Evolutionary conservation across 2,329 filamentous ascomycete genomes (phyloP), one percentile per base, ranked within the genome.

Genomic region (Colletotrichum simmondsii): DNA sequence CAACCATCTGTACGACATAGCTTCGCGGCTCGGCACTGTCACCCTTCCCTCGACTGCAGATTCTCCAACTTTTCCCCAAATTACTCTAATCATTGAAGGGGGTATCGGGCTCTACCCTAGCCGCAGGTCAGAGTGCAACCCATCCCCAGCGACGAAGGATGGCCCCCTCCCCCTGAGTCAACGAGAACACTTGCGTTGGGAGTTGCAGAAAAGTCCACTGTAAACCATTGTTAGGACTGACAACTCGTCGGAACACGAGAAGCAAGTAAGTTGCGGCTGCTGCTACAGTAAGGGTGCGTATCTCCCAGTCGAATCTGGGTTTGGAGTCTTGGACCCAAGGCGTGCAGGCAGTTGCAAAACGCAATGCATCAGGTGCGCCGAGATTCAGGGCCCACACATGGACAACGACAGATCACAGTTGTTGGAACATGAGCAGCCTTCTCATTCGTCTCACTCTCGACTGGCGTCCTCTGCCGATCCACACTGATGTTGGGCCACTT

Each of bases 31-130:
- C 68, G 68, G 71, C 71, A 71, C 28, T 62, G 61, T 57, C 24
- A 63, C 53, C 60, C 57, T 73, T 53, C 70, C 62, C 67, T 56
- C 28, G 56, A 56, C 37, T n/a, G 54, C 35, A 28, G 42, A 22
- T 73, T 73, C 71, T 71, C 71, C 71, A 73, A 73, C 61, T 71
- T 73, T 49, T 73, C 71, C 71, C 71, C 71, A 67, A 73, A 66
- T 42, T 63, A 62, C 57, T 66, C 49, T 73, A 61, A 61, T 71
- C 46, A 35, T 35, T 30, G 49, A 11, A 11, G 37, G 63, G 54
- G 56, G 42, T 16, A 35, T 49, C 60, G 49, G 61, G 52, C 30
- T 61, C 32, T 30, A 62, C 61, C 71, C 68, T 67, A 37, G 56
- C 56, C 71, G 56, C 66, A 70, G 61, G 49, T 54, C 66, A 53